Conservation (phyloP, 1,139 yeast species). For the Geotrichum reessii region DNA sequence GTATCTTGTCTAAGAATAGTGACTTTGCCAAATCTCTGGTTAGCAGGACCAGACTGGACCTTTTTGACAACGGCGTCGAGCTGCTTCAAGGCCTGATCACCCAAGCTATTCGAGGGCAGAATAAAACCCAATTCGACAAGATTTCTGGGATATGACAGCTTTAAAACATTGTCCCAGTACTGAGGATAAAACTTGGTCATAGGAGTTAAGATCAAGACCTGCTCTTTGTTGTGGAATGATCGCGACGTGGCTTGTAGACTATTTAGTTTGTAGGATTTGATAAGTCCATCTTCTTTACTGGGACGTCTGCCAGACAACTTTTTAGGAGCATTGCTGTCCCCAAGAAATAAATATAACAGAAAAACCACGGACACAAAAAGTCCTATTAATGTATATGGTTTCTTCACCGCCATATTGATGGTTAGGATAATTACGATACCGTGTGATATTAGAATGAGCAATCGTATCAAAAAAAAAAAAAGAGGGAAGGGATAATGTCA, state of each 20-base stretch:
- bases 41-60: slow-evolving; percentile 53
- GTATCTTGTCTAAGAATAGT: slow-evolving; percentile 91
- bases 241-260: slow-evolving; percentile 61
- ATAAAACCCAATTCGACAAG: slow-evolving; percentile 86
- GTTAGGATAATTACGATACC: background rate
- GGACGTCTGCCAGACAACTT: slow-evolving; percentile 2
- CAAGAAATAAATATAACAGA: slow-evolving; percentile 2
- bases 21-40: slow-evolving; percentile 64
- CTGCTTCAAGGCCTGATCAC: slow-evolving; percentile 66
- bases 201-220: slow-evolving; percentile 79
- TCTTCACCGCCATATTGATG: background rate
- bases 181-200: slow-evolving; percentile 76
- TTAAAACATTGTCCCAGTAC: slow-evolving; percentile 79
- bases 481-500: background rate
- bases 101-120: slow-evolving; percentile 72
- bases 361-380: slow-evolving; percentile 4
- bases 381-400: slow-evolving; percentile 3
- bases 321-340: background rate
- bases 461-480: background rate
- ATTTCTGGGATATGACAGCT: slow-evolving; percentile 74
- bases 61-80: slow-evolving; percentile 71
- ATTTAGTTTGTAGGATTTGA: slow-evolving; percentile 80
- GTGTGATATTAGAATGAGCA: background rate
- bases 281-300: slow-evolving; percentile 26
- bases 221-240: slow-evolving; percentile 70